Evolutionary conservation across 2,329 filamentous ascomycete species (phyloP).

Genomic region (Xylariaceae sp.): DNA sequence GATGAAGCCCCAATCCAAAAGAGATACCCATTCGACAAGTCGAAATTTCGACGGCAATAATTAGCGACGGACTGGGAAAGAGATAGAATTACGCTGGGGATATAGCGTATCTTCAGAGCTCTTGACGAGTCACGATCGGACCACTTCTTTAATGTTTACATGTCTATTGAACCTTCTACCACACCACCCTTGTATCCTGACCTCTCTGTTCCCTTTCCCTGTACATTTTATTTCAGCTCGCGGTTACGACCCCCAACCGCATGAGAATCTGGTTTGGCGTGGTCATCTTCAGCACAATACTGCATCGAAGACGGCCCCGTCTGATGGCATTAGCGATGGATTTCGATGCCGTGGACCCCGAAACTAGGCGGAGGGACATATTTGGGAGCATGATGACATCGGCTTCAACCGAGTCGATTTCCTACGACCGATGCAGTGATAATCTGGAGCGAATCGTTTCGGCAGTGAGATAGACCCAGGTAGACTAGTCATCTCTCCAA

Average conservation of each 20-base stretch:
- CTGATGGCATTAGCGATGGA: too few species aligned
- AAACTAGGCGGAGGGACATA: too few species aligned
- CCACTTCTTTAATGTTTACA: conserved; percentile 27
- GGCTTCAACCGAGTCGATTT: too few species aligned
- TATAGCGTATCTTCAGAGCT: conserved; percentile 11
- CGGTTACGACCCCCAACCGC: conserved; percentile 21
- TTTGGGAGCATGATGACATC: too few species aligned
- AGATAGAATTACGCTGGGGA: conserved; percentile 10
- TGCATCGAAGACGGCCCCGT: too few species aligned
- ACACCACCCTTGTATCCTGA: conserved; percentile 17
- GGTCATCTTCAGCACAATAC: too few species aligned
- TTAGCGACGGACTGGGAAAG: conserved; percentile 8
- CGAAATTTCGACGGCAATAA: conserved; percentile 9
- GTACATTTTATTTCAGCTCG: conserved; percentile 22
- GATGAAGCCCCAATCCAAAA: conserved; percentile 7
- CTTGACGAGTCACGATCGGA: conserved; percentile 21
- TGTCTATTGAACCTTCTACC: conserved; percentile 20
- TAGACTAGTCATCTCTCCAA: too few species aligned
- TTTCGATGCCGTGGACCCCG: too few species aligned
- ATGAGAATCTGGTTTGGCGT: conserved; percentile 8
- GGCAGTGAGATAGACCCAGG: too few species aligned
- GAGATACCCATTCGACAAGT: conserved; percentile 20
- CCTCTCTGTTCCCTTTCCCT: conserved; percentile 16
- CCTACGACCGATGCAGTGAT: too few species aligned
- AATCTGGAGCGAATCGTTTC: too few species aligned